phyloP scores from a whole-genome alignment of 257 asterid genomes.

The Scutellaria barbata region DNA sequence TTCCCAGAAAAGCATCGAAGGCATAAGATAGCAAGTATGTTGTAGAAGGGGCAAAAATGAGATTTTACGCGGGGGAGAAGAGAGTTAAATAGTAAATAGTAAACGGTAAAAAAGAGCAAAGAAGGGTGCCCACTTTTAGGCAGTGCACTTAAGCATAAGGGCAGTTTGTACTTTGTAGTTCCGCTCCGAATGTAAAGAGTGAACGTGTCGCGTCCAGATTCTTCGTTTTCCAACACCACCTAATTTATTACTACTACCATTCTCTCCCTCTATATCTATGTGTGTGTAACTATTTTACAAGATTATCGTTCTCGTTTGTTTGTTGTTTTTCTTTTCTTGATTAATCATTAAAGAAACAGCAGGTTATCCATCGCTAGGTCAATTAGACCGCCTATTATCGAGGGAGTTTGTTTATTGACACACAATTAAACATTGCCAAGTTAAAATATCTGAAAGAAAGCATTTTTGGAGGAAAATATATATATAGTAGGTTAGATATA shows the following conservation, averaged over 20 bases:
- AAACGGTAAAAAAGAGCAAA: neutral
- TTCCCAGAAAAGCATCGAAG: too few species aligned
- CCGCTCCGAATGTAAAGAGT: slow-evolving; percentile 36
- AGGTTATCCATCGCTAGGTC: slow-evolving; percentile 38
- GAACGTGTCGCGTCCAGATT: slow-evolving; percentile 50
- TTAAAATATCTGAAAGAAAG: neutral
- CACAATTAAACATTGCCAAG: slow-evolving; percentile 4
- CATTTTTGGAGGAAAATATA: slow-evolving; percentile 26
- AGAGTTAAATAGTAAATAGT: neutral
- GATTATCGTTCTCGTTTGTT: neutral
- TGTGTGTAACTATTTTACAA: neutral
- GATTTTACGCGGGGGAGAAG: neutral
- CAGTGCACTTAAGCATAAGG: slow-evolving; percentile 22
- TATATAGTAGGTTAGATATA: slow-evolving; percentile 41
- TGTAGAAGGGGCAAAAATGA: slow-evolving; percentile 10
- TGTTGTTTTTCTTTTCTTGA: neutral
- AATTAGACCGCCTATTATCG: slow-evolving; percentile 34
- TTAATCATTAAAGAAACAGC: slow-evolving; percentile 3
- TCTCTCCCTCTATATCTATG: neutral
- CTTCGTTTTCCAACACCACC: slow-evolving; percentile 28
- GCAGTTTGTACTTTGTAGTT: slow-evolving; percentile 24
- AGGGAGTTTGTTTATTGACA: slow-evolving; percentile 41
- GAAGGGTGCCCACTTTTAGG: slow-evolving; percentile 26
- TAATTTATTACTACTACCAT: neutral
- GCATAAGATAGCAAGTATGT: neutral